A percentile compares a stretch with the other conserved stretches of the same genome.
Evolutionary conservation across 2,329 filamentous ascomycete genomes (phyloP).

Genomic region (Clonostachys sp.): DNA sequence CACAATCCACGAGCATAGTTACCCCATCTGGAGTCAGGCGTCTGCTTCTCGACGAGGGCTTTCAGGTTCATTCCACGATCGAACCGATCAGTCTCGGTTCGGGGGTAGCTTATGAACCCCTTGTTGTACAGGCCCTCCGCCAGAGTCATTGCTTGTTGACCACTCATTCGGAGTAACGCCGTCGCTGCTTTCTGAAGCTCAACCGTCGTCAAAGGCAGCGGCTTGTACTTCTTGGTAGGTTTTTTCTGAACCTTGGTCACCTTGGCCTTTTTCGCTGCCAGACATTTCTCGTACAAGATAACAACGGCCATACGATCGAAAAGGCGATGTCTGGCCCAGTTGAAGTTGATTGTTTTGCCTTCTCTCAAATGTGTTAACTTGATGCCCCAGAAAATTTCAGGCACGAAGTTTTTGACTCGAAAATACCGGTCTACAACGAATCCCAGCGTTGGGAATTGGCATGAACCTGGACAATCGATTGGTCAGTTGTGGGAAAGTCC

Average conservation of each 20-base stretch:
- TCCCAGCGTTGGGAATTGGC: conserved; percentile 93
- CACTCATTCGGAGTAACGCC: conserved; percentile 82
- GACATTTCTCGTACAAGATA: conserved; percentile 81
- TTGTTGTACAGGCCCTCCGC: conserved; percentile 88
- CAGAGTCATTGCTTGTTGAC: conserved; percentile 82
- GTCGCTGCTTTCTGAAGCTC: conserved; percentile 96
- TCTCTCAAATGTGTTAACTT: conserved; percentile 77
- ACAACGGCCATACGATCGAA: conserved; percentile 83
- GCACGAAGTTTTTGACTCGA: conserved; percentile 87
- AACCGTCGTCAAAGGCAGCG: conserved; percentile 88
- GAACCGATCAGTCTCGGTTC: conserved; percentile 96
- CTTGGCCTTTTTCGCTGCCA: conserved; percentile 69
- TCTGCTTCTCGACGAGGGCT: conserved; percentile 78
- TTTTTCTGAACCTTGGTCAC: conserved; percentile 86
- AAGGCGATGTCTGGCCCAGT: conserved; percentile 75
- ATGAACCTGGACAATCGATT: conserved; percentile 56
- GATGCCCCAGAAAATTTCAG: conserved; percentile 91
- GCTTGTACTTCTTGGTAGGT: conserved; percentile 90
- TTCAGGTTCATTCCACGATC: conserved; percentile 84
- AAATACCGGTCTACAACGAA: conserved; percentile 98
- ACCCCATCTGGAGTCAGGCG: conserved; percentile 73
- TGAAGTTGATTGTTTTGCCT: conserved; percentile 74
- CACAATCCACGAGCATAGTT: conserved; percentile 71
- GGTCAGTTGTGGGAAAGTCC: conserved; percentile 1
- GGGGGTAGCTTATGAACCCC: conserved; percentile 95